Evolutionary conservation across 2,329 filamentous ascomycete genomes (phyloP).

Genomic region (Cadophora luteo-olivacea): DNA sequence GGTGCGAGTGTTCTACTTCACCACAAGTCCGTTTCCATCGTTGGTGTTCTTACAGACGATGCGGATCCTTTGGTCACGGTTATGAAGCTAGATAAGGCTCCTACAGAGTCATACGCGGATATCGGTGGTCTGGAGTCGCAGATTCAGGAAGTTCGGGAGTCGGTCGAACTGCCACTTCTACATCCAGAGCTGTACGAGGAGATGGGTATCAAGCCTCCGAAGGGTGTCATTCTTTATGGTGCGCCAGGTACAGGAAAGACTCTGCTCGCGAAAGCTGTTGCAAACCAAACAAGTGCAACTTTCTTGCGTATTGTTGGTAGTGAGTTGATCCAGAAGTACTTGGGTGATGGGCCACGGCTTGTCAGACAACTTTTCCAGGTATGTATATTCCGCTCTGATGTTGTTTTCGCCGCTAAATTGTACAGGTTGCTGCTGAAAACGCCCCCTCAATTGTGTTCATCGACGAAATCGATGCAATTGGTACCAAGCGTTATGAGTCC

Average conservation of each 20-base stretch:
- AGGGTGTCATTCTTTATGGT: slow-evolving; percentile 98
- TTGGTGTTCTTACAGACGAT: slow-evolving; percentile 95
- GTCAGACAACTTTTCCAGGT: slow-evolving; percentile 95
- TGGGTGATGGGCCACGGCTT: slow-evolving; percentile 92
- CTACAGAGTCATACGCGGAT: slow-evolving; percentile 97
- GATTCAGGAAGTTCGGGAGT: slow-evolving; percentile 97
- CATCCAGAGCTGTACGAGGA: slow-evolving; percentile 98
- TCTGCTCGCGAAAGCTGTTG: slow-evolving; percentile 92
- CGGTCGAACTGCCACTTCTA: slow-evolving; percentile 91
- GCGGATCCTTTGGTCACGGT: slow-evolving; percentile 94
- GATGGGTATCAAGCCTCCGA: slow-evolving; percentile 99
- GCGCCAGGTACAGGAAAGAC: slow-evolving; percentile 97
- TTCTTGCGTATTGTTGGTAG: slow-evolving; percentile 97
- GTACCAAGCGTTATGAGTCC: slow-evolving; percentile 98
- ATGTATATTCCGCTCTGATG: slow-evolving; percentile 38
- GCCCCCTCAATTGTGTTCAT: slow-evolving; percentile 98
- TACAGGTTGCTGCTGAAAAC: slow-evolving; percentile 88
- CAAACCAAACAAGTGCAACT: slow-evolving; percentile 98
- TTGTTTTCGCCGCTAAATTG: slow-evolving; percentile 24
- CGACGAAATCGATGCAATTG: slow-evolving; percentile 98
- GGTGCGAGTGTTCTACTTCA: slow-evolving; percentile 94
- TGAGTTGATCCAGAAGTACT: slow-evolving; percentile 97
- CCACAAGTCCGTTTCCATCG: slow-evolving; percentile 97
- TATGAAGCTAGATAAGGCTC: slow-evolving; percentile 99
- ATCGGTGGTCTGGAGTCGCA: slow-evolving; percentile 95